Evolutionary conservation across 495 filamentous ascomycete genomes (phyloP).

Genomic region (Tetracladium setigerum): DNA sequence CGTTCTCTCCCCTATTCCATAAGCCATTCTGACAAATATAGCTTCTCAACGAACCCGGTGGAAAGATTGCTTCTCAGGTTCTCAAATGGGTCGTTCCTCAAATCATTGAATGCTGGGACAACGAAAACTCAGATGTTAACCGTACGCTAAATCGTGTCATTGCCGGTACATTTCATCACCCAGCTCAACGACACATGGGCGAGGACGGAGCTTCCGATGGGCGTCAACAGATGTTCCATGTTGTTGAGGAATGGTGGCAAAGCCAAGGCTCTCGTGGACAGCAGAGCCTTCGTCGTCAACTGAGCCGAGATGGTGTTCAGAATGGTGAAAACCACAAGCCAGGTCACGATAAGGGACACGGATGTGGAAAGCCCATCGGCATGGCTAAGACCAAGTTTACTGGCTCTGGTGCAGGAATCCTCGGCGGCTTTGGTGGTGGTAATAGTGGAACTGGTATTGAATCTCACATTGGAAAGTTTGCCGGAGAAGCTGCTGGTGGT

Average conservation of each 20-base stretch:
- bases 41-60: slow-evolving; percentile 76
- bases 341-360: slow-evolving; percentile 75
- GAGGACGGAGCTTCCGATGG: slow-evolving; percentile 68
- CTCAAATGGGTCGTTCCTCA: slow-evolving; percentile 80
- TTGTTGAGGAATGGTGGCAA: slow-evolving; percentile 75
- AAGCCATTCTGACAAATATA: slow-evolving; percentile 33
- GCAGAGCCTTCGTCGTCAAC: slow-evolving; percentile 57
- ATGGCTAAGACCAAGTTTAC: slow-evolving; percentile 25
- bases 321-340: slow-evolving; percentile 75
- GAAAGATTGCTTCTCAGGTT: slow-evolving; percentile 68
- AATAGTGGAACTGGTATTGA: no score
- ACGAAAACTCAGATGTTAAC: slow-evolving; percentile 59
- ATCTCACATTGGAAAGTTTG: slow-evolving; percentile 36
- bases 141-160: slow-evolving; percentile 66
- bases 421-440: neutral
- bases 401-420: slow-evolving; percentile 7
- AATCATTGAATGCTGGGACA: slow-evolving; percentile 79
- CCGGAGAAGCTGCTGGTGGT: slow-evolving; percentile 29
- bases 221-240: slow-evolving; percentile 66
- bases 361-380: slow-evolving; percentile 65
- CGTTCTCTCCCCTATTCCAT: slow-evolving; percentile 9
- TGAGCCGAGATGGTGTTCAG: slow-evolving; percentile 68
- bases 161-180: slow-evolving; percentile 80
- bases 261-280: slow-evolving; percentile 49
- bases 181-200: slow-evolving; percentile 61